Evolutionary conservation across 176 grass and related monocot species (phyloP).

Genomic region (Luzula sylvatica): DNA sequence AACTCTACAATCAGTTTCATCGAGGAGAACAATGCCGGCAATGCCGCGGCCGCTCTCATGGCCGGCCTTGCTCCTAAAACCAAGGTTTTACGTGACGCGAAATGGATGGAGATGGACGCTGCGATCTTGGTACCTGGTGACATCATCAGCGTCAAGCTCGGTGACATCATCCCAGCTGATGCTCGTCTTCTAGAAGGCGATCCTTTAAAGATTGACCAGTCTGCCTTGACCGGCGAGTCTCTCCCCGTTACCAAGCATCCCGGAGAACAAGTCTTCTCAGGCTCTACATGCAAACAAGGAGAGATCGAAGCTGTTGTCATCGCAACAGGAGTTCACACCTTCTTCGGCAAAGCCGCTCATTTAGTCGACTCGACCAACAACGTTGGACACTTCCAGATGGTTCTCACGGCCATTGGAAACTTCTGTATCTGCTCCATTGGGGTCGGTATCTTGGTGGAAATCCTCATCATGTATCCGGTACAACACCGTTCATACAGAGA

Average conservation of each 20-base stretch:
- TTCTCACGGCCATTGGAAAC: slow-evolving; percentile 91
- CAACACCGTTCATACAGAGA: slow-evolving; percentile 70
- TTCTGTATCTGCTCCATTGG: slow-evolving; percentile 95
- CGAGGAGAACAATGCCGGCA: slow-evolving; percentile 94
- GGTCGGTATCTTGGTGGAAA: slow-evolving; percentile 55
- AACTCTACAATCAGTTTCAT: slow-evolving; percentile 98
- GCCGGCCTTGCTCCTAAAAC: slow-evolving; percentile 84
- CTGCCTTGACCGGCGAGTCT: slow-evolving; percentile 77
- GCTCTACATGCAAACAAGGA: slow-evolving; percentile 80
- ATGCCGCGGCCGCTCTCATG: slow-evolving; percentile 82
- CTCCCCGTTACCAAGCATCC: slow-evolving; percentile 65
- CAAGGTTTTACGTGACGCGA: slow-evolving; percentile 66
- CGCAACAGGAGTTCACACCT: slow-evolving; percentile 91
- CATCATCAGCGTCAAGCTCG: slow-evolving; percentile 81
- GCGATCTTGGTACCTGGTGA: slow-evolving; percentile 75
- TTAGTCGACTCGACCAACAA: slow-evolving; percentile 95
- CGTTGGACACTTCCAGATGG: slow-evolving; percentile 79
- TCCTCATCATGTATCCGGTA: slow-evolving; percentile 80
- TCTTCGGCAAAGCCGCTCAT: slow-evolving; percentile 95
- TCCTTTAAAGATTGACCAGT: slow-evolving; percentile 94
- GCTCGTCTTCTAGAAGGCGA: slow-evolving; percentile 71
- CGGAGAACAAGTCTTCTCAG: slow-evolving; percentile 66
- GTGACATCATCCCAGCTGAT: slow-evolving; percentile 90
- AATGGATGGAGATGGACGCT: slow-evolving; percentile 69
- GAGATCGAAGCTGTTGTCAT: slow-evolving; percentile 95